Percentiles rank a stretch among this genome's conserved stretches.
These are phyloP conservation scores for Cotoneaster glaucophyllus DNA, from an alignment of 306 rosid genomes.

Conservation along the genomic window DNA sequence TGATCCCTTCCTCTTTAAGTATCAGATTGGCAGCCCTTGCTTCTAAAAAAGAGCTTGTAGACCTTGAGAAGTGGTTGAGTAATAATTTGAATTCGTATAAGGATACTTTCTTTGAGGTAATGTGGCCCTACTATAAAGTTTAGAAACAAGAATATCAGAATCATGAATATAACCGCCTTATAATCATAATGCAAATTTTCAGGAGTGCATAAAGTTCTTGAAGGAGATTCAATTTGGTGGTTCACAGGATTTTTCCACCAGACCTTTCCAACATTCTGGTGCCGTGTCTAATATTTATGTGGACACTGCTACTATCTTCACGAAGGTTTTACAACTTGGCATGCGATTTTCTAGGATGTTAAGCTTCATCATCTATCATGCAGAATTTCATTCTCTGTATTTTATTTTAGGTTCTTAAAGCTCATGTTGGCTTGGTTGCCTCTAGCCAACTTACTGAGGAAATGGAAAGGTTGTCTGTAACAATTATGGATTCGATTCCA, in stretches of 20 bases:
- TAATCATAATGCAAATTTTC: conserved; percentile 17
- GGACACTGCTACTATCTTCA: conserved; percentile 54
- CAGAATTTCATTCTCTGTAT: conserved; percentile 3
- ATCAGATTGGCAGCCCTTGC: conserved; percentile 89
- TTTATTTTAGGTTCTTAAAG: conserved; percentile 70
- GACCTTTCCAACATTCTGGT: conserved; percentile 62
- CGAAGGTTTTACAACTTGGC: conserved; percentile 49
- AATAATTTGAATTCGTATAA: conserved; percentile 50
- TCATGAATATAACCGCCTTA: conserved; percentile 10
- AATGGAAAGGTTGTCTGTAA: conserved; percentile 63
- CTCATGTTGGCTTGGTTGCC: conserved; percentile 42
- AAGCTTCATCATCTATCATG: background rate
- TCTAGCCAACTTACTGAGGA: conserved; percentile 70
- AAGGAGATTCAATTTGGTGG: conserved; percentile 65
- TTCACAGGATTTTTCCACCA: conserved; percentile 67
- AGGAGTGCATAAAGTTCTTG: conserved; percentile 89
- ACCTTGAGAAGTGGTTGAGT: conserved; percentile 89
- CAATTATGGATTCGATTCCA: conserved; percentile 60
- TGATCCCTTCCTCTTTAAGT: conserved; percentile 62
- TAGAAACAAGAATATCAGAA: background rate
- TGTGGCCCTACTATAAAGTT: background rate
- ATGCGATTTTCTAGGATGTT: background rate
- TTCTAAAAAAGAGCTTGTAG: conserved; percentile 66
- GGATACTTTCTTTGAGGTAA: conserved; percentile 85
- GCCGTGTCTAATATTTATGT: conserved; percentile 47